Conservation (phyloP, 352 stramenopile species). For the Pythium chondricola region DNA sequence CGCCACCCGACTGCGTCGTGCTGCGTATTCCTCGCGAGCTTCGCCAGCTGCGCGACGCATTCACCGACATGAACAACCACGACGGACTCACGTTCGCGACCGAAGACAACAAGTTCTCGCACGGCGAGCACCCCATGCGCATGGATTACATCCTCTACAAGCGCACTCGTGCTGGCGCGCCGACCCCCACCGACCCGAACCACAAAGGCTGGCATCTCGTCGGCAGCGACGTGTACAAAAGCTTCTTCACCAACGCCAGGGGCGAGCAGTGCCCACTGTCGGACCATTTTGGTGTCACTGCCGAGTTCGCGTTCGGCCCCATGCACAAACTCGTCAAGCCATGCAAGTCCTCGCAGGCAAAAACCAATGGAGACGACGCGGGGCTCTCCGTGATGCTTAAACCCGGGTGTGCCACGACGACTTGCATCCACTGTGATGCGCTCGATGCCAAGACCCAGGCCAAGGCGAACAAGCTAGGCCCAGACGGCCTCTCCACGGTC, state of each 20-base stretch:
- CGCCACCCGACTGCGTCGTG: conserved; percentile 65
- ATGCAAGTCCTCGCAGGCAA: conserved; percentile 24
- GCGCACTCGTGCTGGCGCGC: conserved; percentile 8
- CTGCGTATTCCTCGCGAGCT: conserved; percentile 50
- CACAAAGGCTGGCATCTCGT: conserved; percentile 37
- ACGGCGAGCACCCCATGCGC: conserved; percentile 75
- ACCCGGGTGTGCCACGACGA: conserved; percentile 29
- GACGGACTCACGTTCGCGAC: conserved; percentile 69
- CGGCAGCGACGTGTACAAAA: conserved; percentile 66
- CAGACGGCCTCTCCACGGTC: conserved; percentile 1
- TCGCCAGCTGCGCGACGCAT: conserved; percentile 53
- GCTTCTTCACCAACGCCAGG: conserved; percentile 57
- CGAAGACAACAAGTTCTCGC: conserved; percentile 75
- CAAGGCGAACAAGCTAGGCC: background rate
- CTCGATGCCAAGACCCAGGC: conserved; percentile 13
- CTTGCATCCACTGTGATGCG: conserved; percentile 39
- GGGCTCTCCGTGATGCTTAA: background rate
- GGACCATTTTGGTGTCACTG: conserved; percentile 74
- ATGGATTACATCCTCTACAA: conserved; percentile 86
- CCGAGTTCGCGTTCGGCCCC: conserved; percentile 51
- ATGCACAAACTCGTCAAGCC: conserved; percentile 16
- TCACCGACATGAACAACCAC: conserved; percentile 58
- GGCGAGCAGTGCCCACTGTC: conserved; percentile 65
- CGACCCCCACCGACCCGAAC: background rate
- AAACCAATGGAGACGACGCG: conserved; percentile 10